Conservation (phyloP, 2,329 filamentous ascomycete species). For the Penicillium sp. region DNA sequence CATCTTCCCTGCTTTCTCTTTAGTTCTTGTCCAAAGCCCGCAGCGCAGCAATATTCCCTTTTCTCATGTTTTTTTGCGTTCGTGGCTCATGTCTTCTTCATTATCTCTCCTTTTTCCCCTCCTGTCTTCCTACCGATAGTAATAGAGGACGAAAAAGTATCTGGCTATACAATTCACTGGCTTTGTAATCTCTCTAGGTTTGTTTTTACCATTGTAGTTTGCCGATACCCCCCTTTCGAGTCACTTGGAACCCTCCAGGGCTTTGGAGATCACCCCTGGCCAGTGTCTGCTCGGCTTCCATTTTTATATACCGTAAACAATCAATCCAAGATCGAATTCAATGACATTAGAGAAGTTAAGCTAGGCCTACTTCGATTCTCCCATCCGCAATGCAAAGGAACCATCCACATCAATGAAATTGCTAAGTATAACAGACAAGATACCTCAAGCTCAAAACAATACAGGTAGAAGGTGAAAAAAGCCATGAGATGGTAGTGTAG, state of each 20-base stretch:
- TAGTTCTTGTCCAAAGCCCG: constrained; percentile 35
- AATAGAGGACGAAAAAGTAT: constrained; percentile 35
- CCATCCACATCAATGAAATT: constrained; percentile 22
- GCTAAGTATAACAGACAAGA: constrained; percentile 12
- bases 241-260: too few species aligned
- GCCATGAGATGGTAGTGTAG: constrained; percentile 15
- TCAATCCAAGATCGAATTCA: background rate
- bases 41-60: constrained; percentile 46
- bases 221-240: too few species aligned
- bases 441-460: constrained; percentile 18
- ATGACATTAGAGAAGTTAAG: background rate
- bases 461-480: constrained; percentile 12
- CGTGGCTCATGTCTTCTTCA: constrained; percentile 22
- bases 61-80: constrained; percentile 35
- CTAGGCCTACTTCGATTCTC: background rate
- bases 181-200: background rate
- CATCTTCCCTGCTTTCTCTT: constrained; percentile 24
- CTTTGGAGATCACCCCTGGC: too few species aligned
- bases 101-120: constrained; percentile 27
- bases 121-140: constrained; percentile 35
- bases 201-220: background rate
- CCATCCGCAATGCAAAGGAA: constrained; percentile 6
- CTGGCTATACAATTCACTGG: constrained; percentile 12
- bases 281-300: too few species aligned
- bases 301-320: too few species aligned